Conservation (phyloP, 352 stramenopile species). For the Pythium rishiriense region DNA sequence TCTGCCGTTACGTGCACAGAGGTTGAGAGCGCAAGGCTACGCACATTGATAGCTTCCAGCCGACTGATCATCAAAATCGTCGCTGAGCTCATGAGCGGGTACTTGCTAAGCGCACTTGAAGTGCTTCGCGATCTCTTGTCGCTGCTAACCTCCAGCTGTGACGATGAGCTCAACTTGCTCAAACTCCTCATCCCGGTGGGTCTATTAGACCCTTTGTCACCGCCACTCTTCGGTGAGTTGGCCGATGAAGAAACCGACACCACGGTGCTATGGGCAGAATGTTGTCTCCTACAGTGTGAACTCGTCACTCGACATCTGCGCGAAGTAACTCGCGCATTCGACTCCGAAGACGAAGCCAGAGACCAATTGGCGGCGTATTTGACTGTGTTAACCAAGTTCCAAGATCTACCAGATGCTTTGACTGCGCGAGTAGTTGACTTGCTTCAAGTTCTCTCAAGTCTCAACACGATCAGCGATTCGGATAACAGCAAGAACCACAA, state of each 20-base stretch:
- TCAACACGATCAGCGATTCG: too few species aligned
- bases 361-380: background rate
- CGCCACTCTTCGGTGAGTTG: conserved; percentile 50
- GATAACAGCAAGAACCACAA: too few species aligned
- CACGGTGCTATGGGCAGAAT: conserved; percentile 36
- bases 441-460: too few species aligned
- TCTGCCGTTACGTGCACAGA: background rate
- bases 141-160: background rate
- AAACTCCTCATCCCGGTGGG: conserved; percentile 40
- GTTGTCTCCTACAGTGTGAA: conserved; percentile 48
- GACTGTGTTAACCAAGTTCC: background rate
- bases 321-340: conserved; percentile 9
- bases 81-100: conserved; percentile 48
- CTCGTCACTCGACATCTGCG: conserved; percentile 24
- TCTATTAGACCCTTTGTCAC: conserved; percentile 29
- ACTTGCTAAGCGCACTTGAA: conserved; percentile 59
- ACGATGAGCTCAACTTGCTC: conserved; percentile 4
- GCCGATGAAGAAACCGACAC: conserved; percentile 48
- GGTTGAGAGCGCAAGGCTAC: background rate
- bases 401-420: background rate
- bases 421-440: too few species aligned
- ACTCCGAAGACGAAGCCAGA: background rate
- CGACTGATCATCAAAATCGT: conserved; percentile 50
- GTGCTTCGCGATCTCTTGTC: conserved; percentile 17
- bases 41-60: conserved; percentile 19